Evolutionary conservation across 2,329 filamentous ascomycete species (phyloP).

Genomic region (Dothidotthia symphoricarpi): DNA sequence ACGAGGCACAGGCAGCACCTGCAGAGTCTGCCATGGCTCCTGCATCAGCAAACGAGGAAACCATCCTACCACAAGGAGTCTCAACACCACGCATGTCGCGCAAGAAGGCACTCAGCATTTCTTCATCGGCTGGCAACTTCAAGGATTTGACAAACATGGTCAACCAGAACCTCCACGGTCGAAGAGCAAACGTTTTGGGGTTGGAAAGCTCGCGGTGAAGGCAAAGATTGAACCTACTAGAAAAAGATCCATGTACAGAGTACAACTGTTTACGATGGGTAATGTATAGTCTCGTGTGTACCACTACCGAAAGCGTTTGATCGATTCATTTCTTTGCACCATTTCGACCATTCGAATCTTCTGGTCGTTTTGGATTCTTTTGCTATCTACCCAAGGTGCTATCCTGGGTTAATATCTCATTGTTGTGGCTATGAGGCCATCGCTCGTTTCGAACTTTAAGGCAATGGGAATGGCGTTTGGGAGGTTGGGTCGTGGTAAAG

Average conservation of each 20-base stretch:
- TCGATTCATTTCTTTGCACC: conserved; percentile 27
- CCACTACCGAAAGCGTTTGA: conserved; percentile 8
- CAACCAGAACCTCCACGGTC: conserved; percentile 48
- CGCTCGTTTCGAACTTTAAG: conserved; percentile 13
- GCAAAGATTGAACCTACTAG: conserved; percentile 1
- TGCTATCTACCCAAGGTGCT: conserved; percentile 7
- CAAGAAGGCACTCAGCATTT: conserved; percentile 44
- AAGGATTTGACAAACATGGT: conserved; percentile 49
- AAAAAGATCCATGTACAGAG: neutral
- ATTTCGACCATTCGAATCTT: conserved; percentile 8
- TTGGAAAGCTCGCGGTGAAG: conserved; percentile 45
- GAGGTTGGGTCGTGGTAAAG: conserved; percentile 25
- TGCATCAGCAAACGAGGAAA: conserved; percentile 25
- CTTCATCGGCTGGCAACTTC: conserved; percentile 41
- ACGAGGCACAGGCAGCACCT: conserved; percentile 17
- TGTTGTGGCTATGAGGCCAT: conserved; percentile 5
- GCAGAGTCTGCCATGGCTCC: conserved; percentile 14
- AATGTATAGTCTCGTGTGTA: conserved; percentile 36
- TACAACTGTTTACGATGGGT: conserved; percentile 17
- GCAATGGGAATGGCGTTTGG: conserved; percentile 23
- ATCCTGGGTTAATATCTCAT: conserved; percentile 3
- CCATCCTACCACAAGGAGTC: conserved; percentile 24
- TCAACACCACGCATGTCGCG: conserved; percentile 43
- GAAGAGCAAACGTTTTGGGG: conserved; percentile 47
- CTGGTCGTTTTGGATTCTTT: conserved; percentile 9